A percentile compares a stretch with the other conserved stretches of the same genome.
These are phyloP conservation scores for Blastocladiella emersonii DNA, from an alignment of 371 early-diverging fungal genomes.

Conservation along the genomic window DNA sequence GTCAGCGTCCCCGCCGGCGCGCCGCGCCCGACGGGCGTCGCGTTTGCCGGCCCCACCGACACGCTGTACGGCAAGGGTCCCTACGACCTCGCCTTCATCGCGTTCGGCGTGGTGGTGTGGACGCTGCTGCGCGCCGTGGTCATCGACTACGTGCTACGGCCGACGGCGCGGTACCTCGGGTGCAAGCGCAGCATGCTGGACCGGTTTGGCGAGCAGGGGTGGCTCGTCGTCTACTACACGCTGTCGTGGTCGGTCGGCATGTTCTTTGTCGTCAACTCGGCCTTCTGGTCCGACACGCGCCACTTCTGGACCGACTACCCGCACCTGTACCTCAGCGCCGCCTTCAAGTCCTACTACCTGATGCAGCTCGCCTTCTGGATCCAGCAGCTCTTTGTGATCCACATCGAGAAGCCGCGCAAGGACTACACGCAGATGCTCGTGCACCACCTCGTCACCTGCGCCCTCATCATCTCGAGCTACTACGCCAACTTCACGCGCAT, in stretches of 20 bases:
- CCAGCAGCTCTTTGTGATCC: slow-evolving; percentile 51
- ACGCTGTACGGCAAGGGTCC: slow-evolving; percentile 30
- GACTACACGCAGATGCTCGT: slow-evolving; percentile 60
- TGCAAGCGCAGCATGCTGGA: slow-evolving; percentile 37
- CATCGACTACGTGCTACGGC: slow-evolving; percentile 43
- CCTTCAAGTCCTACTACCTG: slow-evolving; percentile 63
- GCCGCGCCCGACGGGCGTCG: background rate
- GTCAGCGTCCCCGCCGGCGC: too few species aligned
- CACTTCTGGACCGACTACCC: slow-evolving; percentile 2
- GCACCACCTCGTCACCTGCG: slow-evolving; percentile 69
- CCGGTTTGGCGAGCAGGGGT: slow-evolving; percentile 23
- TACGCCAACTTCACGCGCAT: slow-evolving; percentile 56
- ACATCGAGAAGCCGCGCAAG: slow-evolving; percentile 61
- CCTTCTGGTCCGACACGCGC: background rate
- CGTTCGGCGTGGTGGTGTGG: slow-evolving; percentile 51
- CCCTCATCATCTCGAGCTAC: slow-evolving; percentile 52
- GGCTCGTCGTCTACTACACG: slow-evolving; percentile 3
- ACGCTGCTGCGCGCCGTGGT: slow-evolving; percentile 45
- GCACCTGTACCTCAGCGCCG: slow-evolving; percentile 13
- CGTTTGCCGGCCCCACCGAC: background rate
- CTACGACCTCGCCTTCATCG: slow-evolving; percentile 42
- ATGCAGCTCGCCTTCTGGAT: slow-evolving; percentile 69
- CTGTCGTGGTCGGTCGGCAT: background rate
- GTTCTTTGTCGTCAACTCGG: background rate
- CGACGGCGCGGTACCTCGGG: slow-evolving; percentile 34